These are phyloP conservation scores for Candida taoyuanica DNA, from an alignment of 805 yeast genomes.

Conservation along the genomic window DNA sequence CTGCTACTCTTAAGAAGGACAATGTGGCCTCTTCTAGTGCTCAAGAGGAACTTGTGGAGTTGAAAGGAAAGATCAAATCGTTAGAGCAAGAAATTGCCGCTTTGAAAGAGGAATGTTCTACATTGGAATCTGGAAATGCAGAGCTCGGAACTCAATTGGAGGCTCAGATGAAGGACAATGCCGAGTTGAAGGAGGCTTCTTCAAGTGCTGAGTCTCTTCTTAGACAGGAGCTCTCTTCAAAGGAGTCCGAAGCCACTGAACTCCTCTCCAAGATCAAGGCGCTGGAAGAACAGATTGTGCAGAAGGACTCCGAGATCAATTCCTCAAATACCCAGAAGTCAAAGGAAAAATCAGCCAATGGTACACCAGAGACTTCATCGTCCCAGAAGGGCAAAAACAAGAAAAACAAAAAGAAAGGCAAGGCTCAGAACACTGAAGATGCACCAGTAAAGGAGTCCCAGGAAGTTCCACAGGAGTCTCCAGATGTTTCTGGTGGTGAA, in stretches of 20 bases:
- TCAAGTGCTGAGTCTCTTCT: not conserved
- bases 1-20: not conserved
- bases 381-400: slow-evolving; percentile 18
- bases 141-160: not conserved
- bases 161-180: not conserved
- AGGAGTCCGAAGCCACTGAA: slow-evolving; percentile 2
- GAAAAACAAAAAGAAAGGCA: slow-evolving; percentile 18
- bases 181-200: not conserved
- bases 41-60: not conserved
- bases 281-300: slow-evolving; percentile 3
- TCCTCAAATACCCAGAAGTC: slow-evolving; percentile 3
- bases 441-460: slow-evolving; percentile 25
- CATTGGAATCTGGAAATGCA: not conserved
- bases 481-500: not conserved
- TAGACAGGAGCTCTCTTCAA: slow-evolving; percentile 1
- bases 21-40: not conserved
- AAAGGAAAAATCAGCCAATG: slow-evolving; percentile 2
- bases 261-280: slow-evolving; percentile 3
- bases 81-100: not conserved
- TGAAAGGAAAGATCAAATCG: not conserved
- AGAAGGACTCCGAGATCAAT: slow-evolving; percentile 6
- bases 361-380: slow-evolving; percentile 1
- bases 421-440: slow-evolving; percentile 1
- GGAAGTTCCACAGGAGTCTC: slow-evolving; percentile 11
- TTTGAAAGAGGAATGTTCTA: not conserved